Evolutionary conservation across 208 protist genomes (phyloP).

Genomic region (Spongospora subterranea): DNA sequence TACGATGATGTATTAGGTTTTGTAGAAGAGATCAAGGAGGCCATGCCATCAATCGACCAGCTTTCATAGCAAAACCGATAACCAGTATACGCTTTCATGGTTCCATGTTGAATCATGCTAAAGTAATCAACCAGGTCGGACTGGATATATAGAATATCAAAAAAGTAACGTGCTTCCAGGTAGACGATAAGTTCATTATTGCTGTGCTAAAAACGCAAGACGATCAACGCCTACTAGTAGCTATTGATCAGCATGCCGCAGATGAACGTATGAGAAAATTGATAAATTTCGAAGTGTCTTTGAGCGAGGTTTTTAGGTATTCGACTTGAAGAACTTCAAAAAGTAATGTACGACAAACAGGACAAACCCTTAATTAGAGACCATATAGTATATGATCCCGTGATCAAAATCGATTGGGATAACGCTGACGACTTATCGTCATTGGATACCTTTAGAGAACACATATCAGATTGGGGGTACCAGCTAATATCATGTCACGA

Average conservation of each 20-base stretch:
- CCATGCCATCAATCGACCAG: not conserved
- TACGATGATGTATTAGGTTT: not conserved
- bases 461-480: not conserved
- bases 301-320: not conserved
- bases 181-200: slow-evolving; percentile 57
- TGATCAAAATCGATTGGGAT: not conserved
- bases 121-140: not conserved
- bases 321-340: not conserved
- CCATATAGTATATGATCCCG: not conserved
- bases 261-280: slow-evolving; percentile 38
- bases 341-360: not conserved
- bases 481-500: not conserved
- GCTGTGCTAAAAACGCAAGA: not conserved
- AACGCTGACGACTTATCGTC: not conserved
- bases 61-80: not conserved
- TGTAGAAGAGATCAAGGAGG: not conserved
- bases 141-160: not conserved
- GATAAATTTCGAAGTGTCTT: not conserved
- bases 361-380: not conserved
- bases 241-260: slow-evolving; percentile 56
- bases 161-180: not conserved
- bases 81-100: not conserved
- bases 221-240: not conserved
- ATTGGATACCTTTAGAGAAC: not conserved
- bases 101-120: not conserved